Percentiles rank a stretch among this genome's conserved stretches.
Evolutionary conservation across 805 yeast species (phyloP).

Genomic region (Sporopachydermia quercuum): DNA sequence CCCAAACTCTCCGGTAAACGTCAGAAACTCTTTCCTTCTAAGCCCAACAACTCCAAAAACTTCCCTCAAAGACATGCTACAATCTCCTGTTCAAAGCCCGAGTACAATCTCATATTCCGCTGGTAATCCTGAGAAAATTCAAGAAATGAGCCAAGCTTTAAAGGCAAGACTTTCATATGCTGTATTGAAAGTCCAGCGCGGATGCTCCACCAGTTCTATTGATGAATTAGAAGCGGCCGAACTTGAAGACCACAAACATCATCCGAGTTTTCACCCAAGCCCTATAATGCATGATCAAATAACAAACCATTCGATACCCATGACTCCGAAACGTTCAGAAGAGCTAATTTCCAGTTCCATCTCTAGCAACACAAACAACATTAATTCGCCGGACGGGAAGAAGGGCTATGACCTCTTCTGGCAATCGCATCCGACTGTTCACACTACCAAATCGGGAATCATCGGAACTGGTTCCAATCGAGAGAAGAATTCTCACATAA

Average conservation of each 20-base stretch:
- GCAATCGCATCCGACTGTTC: neutral
- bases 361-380: neutral
- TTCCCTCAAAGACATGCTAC: neutral
- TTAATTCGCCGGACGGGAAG: neutral
- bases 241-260: too few species aligned
- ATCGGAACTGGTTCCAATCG: neutral
- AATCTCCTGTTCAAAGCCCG: neutral
- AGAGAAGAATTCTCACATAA: neutral
- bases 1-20: too few species aligned
- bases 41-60: conserved; percentile 1
- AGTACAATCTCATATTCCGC: neutral
- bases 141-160: conserved; percentile 1
- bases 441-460: neutral
- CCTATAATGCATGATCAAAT: too few species aligned
- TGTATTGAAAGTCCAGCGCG: neutral
- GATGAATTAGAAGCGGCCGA: neutral
- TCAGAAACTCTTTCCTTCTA: too few species aligned
- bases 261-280: too few species aligned
- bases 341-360: neutral
- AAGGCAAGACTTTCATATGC: neutral
- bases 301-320: too few species aligned
- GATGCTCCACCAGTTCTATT: neutral
- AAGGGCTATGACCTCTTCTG: neutral
- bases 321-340: neutral
- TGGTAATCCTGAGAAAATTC: neutral